Evolutionary conservation across 2,329 filamentous ascomycete genomes (phyloP), one percentile per base, ranked within the genome.

Genomic region (Hymenoscyphus occultus): DNA sequence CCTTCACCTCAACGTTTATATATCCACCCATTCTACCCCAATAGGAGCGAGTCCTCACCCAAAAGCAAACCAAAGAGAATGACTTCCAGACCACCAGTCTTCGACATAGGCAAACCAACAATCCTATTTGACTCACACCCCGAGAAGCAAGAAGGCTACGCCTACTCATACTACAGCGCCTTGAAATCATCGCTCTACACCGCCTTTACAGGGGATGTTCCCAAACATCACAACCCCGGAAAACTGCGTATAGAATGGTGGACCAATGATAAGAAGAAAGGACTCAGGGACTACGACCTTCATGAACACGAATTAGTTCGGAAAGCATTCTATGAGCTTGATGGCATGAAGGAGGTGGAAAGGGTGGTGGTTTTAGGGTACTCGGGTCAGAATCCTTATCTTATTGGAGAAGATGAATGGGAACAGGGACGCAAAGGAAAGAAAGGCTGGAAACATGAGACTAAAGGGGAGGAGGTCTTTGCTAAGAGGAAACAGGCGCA

Each of bases 101-200:
- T 42, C 35, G 19, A 39, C 39, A 60, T 70, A 60, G 71, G 70
- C 48, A 59, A 56, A 0, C 71, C 71, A 3, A 68, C 64, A 39
- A 71, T 73, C 19, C 71, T 74, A 63, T 69, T 73, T 48, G 72
- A 74, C 57, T 72, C 71, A 10, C 68, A 72, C 39, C 72, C 72
- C 2, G 70, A 73, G 59, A 66, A 73, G 60, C 71, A 73, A 63
- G 70, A 71, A 54, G 59, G 63, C 19, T 72, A 70, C 59, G 35
- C 71, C 35, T 69, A 65, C 58, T 72, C 71, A 16, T 73, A 70
- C 60, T 69, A 66, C 62, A 68, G 70, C 5, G 59, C 62, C 3
- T 42, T 74, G 28, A 71, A 70, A 59, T 62, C 64, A 28, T 64
- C 61, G 0, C 65, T 73, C 12, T 66, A 68, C 39, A 73, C 70